A percentile compares a stretch with the other conserved stretches of the same genome.
These are phyloP conservation scores for Colletotrichum spinosum DNA, from an alignment of 2,329 filamentous ascomycete genomes.

Conservation along the genomic window DNA sequence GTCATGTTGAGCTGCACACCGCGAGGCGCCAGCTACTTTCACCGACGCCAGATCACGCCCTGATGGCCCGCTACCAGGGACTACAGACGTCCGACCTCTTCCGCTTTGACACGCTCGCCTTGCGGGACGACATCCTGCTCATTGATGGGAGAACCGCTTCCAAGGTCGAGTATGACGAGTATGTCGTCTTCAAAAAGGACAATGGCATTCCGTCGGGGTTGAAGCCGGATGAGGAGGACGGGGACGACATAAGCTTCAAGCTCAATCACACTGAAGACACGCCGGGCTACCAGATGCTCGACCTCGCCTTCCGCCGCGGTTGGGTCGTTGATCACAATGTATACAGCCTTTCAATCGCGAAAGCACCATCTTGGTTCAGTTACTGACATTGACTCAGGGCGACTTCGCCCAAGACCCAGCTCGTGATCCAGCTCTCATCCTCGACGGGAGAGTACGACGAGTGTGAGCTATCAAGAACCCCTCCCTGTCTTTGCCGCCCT, in stretches of 20 bases:
- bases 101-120: constrained; percentile 49
- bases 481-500: no score
- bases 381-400: constrained; percentile 28
- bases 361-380: neutral
- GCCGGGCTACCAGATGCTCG: constrained; percentile 46
- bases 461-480: constrained; percentile 42
- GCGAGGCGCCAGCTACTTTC: constrained; percentile 11
- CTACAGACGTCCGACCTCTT: constrained; percentile 48
- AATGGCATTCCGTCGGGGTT: constrained; percentile 30
- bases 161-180: constrained; percentile 52
- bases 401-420: constrained; percentile 31
- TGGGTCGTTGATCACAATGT: constrained; percentile 46
- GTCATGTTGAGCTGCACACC: constrained; percentile 30
- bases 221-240: constrained; percentile 26
- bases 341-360: neutral
- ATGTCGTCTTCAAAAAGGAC: constrained; percentile 48
- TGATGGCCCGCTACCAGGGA: constrained; percentile 33
- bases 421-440: constrained; percentile 21
- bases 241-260: constrained; percentile 43
- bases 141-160: constrained; percentile 44
- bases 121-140: constrained; percentile 49
- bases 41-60: constrained; percentile 17
- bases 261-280: constrained; percentile 48
- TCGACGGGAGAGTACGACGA: constrained; percentile 51
- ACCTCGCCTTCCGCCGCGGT: constrained; percentile 48